These are phyloP conservation scores for Dendrobium officinale DNA, from an alignment of 106 monocot species.

Conservation along the genomic window DNA sequence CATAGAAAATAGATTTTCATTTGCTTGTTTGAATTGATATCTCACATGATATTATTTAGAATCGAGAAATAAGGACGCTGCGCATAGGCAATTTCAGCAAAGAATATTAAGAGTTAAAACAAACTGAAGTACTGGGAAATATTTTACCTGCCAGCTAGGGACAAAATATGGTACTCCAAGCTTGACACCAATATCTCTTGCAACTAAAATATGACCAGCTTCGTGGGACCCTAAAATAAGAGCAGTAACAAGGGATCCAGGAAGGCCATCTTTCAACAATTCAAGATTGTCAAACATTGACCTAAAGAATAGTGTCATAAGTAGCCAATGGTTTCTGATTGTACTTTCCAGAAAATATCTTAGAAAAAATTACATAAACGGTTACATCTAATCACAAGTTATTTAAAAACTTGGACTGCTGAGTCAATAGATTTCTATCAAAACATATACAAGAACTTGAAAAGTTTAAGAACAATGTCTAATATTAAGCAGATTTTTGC, in stretches of 20 bases:
- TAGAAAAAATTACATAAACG: not conserved
- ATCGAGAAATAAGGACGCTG: no score
- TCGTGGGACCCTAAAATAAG: slow-evolving; percentile 67
- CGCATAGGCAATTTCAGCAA: no score
- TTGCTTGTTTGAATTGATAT: no score
- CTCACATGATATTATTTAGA: no score
- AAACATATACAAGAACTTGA: not conserved
- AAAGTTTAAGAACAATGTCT: not conserved
- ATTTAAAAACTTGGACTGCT: not conserved
- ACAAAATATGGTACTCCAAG: slow-evolving; percentile 85
- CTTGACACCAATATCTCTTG: slow-evolving; percentile 66
- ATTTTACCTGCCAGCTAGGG: slow-evolving; percentile 93
- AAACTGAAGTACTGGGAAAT: not conserved
- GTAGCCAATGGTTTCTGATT: not conserved
- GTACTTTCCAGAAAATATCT: not conserved
- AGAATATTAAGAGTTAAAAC: not conserved
- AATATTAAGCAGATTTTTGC: not conserved
- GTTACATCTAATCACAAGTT: not conserved
- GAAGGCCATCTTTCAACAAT: slow-evolving; percentile 77
- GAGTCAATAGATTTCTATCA: not conserved
- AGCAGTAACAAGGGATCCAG: slow-evolving; percentile 72
- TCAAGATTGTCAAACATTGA: slow-evolving; percentile 76
- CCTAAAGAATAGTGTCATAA: slow-evolving; percentile 29
- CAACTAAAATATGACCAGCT: slow-evolving; percentile 70
- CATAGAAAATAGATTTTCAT: no score